Conservation (phyloP, 2,329 filamentous ascomycete species). For the Calonectria henricotiae region DNA sequence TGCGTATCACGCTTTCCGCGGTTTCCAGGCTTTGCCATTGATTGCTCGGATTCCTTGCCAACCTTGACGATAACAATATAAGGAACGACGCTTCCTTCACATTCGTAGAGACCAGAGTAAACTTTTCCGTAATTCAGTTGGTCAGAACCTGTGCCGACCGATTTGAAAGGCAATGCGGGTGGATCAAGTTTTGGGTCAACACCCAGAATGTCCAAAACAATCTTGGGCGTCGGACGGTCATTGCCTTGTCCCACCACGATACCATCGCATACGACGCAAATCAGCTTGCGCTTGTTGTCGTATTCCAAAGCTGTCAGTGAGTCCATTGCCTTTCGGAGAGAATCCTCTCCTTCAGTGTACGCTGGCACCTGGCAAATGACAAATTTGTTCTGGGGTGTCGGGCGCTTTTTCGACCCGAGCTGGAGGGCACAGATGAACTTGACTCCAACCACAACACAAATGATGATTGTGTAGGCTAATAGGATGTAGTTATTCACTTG, state of each 20-base stretch:
- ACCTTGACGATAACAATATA: conserved; percentile 98
- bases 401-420: conserved; percentile 91
- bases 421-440: conserved; percentile 96
- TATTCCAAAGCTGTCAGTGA: conserved; percentile 97
- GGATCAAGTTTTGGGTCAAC: conserved; percentile 98
- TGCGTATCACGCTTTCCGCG: conserved; percentile 99
- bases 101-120: conserved; percentile 98
- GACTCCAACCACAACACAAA: conserved; percentile 84
- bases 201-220: conserved; percentile 96
- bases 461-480: conserved; percentile 85
- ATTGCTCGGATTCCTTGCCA: conserved; percentile 95
- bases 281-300: conserved; percentile 97
- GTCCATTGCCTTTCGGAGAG: conserved; percentile 91
- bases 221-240: conserved; percentile 96
- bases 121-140: conserved; percentile 99
- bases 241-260: conserved; percentile 97
- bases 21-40: conserved; percentile 93
- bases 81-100: conserved; percentile 96
- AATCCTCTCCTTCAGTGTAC: conserved; percentile 98
- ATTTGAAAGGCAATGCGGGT: conserved; percentile 93
- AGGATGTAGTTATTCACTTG: conserved; percentile 93
- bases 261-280: conserved; percentile 96
- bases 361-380: conserved; percentile 98
- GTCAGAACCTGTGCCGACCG: conserved; percentile 88
- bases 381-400: conserved; percentile 95